Conservation (phyloP, 2,329 filamentous ascomycete genomes). For the Chrysosporium queenslandicum region DNA sequence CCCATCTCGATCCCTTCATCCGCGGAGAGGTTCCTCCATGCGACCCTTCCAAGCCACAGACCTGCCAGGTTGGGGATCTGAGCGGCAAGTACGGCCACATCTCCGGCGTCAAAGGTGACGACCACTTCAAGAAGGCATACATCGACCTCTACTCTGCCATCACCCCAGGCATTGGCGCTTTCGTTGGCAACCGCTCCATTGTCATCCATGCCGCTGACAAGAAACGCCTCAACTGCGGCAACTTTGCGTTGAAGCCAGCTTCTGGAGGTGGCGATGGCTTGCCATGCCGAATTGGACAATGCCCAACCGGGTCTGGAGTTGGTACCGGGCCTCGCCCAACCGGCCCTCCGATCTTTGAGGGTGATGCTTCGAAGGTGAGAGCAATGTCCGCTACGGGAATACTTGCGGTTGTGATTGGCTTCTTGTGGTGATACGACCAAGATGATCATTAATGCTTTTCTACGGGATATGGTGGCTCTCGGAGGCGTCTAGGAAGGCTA, state of each 20-base stretch:
- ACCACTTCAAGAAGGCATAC: slow-evolving; percentile 29
- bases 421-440: slow-evolving; percentile 3
- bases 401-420: slow-evolving; percentile 3
- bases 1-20: slow-evolving; percentile 60
- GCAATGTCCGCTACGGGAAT: slow-evolving; percentile 7
- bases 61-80: slow-evolving; percentile 68
- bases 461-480: neutral
- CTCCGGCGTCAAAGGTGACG: slow-evolving; percentile 30
- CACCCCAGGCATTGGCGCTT: slow-evolving; percentile 33
- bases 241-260: slow-evolving; percentile 33
- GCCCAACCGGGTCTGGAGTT: neutral
- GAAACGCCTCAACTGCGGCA: slow-evolving; percentile 48
- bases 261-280: neutral
- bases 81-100: slow-evolving; percentile 63
- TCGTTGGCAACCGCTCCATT: slow-evolving; percentile 45
- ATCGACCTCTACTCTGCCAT: slow-evolving; percentile 44
- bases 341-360: slow-evolving; percentile 6
- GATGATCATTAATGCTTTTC: neutral
- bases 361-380: slow-evolving; percentile 8
- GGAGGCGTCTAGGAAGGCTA: slow-evolving; percentile 2
- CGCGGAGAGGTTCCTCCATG: slow-evolving; percentile 55
- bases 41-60: slow-evolving; percentile 46
- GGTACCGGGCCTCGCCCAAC: neutral
- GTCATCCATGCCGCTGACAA: slow-evolving; percentile 43
- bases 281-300: neutral